A percentile compares a stretch with the other conserved stretches of the same genome.
Conservation (phyloP, 495 filamentous ascomycete genomes). For the Penicillium diatomitis region DNA sequence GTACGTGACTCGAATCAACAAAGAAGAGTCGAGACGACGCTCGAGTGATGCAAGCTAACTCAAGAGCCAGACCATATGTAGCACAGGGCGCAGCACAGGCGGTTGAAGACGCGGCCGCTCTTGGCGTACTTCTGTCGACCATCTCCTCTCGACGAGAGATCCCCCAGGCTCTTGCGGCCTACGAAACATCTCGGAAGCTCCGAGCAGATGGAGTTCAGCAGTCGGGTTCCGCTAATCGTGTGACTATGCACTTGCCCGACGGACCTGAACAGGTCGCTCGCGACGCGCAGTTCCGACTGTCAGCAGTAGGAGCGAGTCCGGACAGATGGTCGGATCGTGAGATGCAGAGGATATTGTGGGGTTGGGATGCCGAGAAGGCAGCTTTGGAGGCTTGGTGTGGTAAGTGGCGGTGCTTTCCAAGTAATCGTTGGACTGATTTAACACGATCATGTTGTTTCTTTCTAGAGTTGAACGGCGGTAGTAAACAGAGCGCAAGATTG, state of each 20-base stretch:
- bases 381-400: conserved; percentile 34
- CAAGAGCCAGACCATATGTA: conserved; percentile 25
- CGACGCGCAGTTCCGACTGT: conserved; percentile 35
- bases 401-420: conserved; percentile 7
- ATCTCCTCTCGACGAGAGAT: conserved; percentile 33
- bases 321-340: conserved; percentile 43
- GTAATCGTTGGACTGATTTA: too few relatives aligned
- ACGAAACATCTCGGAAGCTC: conserved; percentile 40
- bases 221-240: conserved; percentile 40
- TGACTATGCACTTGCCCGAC: conserved; percentile 45
- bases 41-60: conserved; percentile 1
- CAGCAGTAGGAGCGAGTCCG: conserved; percentile 28
- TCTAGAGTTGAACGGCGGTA: background rate
- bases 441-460: background rate
- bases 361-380: conserved; percentile 38
- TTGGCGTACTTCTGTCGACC: conserved; percentile 36
- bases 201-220: conserved; percentile 44
- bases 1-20: conserved; percentile 9
- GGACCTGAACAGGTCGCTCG: conserved; percentile 42
- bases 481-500: too few relatives aligned
- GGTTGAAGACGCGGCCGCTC: conserved; percentile 46
- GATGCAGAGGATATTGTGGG: conserved; percentile 38
- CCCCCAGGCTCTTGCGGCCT: conserved; percentile 32
- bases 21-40: background rate
- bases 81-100: conserved; percentile 46